Evolutionary conservation across 2,329 filamentous ascomycete species (phyloP).

Genomic region (Epichloe glyceriae): DNA sequence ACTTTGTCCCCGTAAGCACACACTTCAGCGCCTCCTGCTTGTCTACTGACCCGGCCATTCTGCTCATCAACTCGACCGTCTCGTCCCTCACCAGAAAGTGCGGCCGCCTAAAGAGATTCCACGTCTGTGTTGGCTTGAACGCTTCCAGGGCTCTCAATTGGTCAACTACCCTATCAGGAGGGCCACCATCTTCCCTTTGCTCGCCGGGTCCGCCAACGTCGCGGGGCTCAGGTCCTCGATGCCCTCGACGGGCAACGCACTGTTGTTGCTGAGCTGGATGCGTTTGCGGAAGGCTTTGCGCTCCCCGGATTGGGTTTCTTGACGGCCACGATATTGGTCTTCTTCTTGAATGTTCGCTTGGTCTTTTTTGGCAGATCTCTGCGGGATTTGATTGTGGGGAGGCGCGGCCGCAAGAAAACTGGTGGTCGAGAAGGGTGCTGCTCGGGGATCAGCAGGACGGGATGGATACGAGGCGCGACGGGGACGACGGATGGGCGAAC

Average conservation of each 20-base stretch:
- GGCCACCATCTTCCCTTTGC: conserved; percentile 53
- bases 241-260: conserved; percentile 65
- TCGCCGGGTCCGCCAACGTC: conserved; percentile 39
- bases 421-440: conserved; percentile 29
- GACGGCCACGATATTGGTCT: conserved; percentile 26
- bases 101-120: conserved; percentile 74
- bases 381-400: conserved; percentile 21
- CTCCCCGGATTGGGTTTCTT: conserved; percentile 62
- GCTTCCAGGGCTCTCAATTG: conserved; percentile 71
- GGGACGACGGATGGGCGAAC: conserved; percentile 20
- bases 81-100: conserved; percentile 67
- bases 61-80: conserved; percentile 56
- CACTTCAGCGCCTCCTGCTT: conserved; percentile 45
- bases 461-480: conserved; percentile 21
- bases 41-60: conserved; percentile 42
- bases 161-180: conserved; percentile 60
- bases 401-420: conserved; percentile 16
- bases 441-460: conserved; percentile 12
- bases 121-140: conserved; percentile 83
- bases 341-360: conserved; percentile 41
- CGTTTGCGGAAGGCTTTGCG: conserved; percentile 78
- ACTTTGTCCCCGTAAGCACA: conserved; percentile 60
- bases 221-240: conserved; percentile 47
- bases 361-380: conserved; percentile 24
- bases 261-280: conserved; percentile 86